These are phyloP conservation scores for Erodium trifolium DNA, from an alignment of 441 rosid genomes.

Conservation along the genomic window DNA sequence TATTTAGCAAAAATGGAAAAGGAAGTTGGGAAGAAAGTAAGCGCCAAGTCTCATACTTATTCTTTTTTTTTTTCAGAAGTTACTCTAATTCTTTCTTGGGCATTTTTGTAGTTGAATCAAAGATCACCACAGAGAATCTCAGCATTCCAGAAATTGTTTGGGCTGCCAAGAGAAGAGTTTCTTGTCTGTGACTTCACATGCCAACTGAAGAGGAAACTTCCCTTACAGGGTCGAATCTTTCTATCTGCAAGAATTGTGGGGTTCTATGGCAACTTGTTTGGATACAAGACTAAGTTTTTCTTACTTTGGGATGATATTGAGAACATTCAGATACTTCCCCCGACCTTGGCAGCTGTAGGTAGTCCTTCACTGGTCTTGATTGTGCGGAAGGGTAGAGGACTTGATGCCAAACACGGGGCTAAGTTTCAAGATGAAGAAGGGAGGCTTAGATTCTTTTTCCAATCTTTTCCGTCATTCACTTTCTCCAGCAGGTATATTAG, in stretches of 20 bases:
- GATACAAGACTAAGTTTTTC: conserved; percentile 71
- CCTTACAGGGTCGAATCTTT: conserved; percentile 78
- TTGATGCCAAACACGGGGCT: conserved; percentile 69
- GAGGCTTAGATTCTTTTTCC: conserved; percentile 63
- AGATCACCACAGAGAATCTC: conserved; percentile 70
- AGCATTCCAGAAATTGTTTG: conserved; percentile 71
- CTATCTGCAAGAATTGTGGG: conserved; percentile 82
- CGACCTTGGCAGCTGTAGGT: conserved; percentile 60
- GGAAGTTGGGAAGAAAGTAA: conserved; percentile 92
- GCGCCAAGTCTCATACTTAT: conserved; percentile 1
- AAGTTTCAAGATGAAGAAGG: conserved; percentile 74
- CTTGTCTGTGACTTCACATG: conserved; percentile 73
- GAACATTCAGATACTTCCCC: conserved; percentile 60
- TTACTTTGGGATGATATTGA: conserved; percentile 84
- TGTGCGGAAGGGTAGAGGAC: conserved; percentile 53
- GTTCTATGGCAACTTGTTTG: conserved; percentile 75
- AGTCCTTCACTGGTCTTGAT: conserved; percentile 59
- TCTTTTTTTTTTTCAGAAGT: neutral
- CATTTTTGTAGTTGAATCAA: conserved; percentile 49
- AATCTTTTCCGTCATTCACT: conserved; percentile 69
- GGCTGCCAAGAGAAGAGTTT: conserved; percentile 80
- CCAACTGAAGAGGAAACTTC: conserved; percentile 69
- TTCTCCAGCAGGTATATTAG: conserved; percentile 53
- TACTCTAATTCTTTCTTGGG: conserved; percentile 15
- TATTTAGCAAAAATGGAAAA: conserved; percentile 72